These are phyloP conservation scores for Neofusicoccum cordaticola DNA, from an alignment of 2,329 filamentous ascomycete species.

Conservation along the genomic window DNA sequence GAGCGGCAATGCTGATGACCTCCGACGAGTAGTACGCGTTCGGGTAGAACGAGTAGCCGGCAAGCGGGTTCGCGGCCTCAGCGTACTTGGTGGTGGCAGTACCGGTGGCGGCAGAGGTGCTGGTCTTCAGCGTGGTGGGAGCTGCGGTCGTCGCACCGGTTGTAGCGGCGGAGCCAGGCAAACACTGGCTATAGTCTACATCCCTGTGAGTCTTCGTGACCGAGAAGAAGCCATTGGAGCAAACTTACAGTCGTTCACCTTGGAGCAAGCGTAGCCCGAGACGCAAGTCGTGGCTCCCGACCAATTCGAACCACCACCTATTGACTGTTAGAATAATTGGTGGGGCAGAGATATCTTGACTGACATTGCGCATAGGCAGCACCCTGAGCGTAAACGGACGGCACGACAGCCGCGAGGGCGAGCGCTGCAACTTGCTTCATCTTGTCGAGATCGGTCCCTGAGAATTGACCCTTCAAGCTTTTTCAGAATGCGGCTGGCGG, in stretches of 20 bases:
- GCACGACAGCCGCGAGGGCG: conserved; percentile 8
- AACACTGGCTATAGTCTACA: too few relatives aligned
- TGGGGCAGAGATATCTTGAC: not conserved
- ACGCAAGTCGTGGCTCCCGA: too few relatives aligned
- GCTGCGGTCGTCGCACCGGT: not conserved
- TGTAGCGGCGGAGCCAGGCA: too few relatives aligned
- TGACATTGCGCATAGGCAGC: conserved; percentile 16
- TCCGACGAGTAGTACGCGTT: conserved; percentile 56
- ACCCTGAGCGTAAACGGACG: not conserved
- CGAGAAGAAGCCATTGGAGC: too few relatives aligned
- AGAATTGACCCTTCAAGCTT: not conserved
- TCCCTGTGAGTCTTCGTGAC: too few relatives aligned
- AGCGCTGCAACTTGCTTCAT: conserved; percentile 9
- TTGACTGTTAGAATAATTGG: not conserved
- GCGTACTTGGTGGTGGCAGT: conserved; percentile 16
- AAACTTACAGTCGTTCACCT: too few relatives aligned
- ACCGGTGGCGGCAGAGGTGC: conserved; percentile 18
- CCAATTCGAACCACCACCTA: too few relatives aligned
- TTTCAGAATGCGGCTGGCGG: not conserved
- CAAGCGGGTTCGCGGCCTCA: conserved; percentile 44
- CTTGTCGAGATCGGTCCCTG: not conserved
- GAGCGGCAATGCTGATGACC: conserved; percentile 57
- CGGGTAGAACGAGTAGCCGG: conserved; percentile 49
- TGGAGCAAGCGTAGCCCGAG: too few relatives aligned
- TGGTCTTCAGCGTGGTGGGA: conserved; percentile 22